Conservation (phyloP, 148 eudicot species). For the Rhododendron williamsianum region DNA sequence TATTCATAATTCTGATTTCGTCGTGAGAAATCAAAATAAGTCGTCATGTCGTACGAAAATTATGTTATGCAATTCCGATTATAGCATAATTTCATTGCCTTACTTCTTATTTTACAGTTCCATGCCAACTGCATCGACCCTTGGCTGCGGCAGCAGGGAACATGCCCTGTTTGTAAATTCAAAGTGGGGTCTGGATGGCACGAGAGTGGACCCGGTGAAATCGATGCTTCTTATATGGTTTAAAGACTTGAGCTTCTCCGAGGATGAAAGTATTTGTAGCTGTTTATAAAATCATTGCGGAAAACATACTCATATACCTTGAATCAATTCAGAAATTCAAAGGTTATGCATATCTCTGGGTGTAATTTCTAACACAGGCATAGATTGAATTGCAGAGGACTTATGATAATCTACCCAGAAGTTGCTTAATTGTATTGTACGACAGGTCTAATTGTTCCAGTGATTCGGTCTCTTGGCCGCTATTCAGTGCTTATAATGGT, state of each 20-base stretch:
- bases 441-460: neutral
- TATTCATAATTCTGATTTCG: neutral
- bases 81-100: neutral
- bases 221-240: conserved; percentile 61
- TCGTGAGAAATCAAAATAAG: neutral
- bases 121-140: conserved; percentile 92
- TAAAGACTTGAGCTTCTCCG: conserved; percentile 9
- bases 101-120: conserved; percentile 43
- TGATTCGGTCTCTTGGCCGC: neutral
- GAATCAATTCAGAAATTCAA: neutral
- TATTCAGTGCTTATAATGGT: neutral
- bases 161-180: conserved; percentile 89
- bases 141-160: conserved; percentile 93
- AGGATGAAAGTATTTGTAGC: neutral
- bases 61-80: neutral
- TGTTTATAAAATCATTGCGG: neutral
- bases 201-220: conserved; percentile 33
- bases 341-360: neutral
- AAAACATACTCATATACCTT: neutral
- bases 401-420: neutral
- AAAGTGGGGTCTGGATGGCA: conserved; percentile 70
- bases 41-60: neutral
- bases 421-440: neutral
- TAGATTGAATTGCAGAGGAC: neutral
- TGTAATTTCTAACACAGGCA: conserved; percentile 2